These are phyloP conservation scores for Boletus rubroflammeus DNA, from an alignment of 768 basidiomycete genomes.

Conservation along the genomic window DNA sequence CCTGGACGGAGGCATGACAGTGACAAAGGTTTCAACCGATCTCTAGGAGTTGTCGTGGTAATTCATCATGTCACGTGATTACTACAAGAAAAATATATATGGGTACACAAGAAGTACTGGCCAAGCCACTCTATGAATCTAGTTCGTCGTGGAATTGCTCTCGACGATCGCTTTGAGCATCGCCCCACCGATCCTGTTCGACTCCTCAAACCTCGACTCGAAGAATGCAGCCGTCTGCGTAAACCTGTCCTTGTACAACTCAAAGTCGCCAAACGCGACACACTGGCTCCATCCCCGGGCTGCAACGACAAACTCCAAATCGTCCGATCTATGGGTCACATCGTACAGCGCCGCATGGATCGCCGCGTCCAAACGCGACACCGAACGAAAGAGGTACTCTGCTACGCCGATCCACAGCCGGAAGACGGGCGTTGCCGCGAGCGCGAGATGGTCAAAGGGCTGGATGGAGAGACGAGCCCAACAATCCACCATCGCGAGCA, in stretches of 20 bases:
- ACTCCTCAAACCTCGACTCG: conserved; percentile 83
- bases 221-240: conserved; percentile 79
- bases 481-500: conserved; percentile 98
- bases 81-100: too few species aligned
- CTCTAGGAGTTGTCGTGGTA: too few species aligned
- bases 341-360: conserved; percentile 74
- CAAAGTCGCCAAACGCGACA: conserved; percentile 88
- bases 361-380: conserved; percentile 58
- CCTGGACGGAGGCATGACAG: conserved; percentile 8
- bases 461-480: conserved; percentile 87
- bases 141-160: conserved; percentile 27
- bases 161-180: conserved; percentile 90
- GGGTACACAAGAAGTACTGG: too few species aligned
- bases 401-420: conserved; percentile 96
- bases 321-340: conserved; percentile 78
- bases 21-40: too few species aligned
- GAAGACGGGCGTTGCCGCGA: conserved; percentile 96
- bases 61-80: too few species aligned
- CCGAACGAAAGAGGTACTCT: conserved; percentile 86
- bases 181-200: conserved; percentile 71
- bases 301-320: conserved; percentile 91
- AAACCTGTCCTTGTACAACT: conserved; percentile 80
- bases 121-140: too few species aligned
- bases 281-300: conserved; percentile 96
- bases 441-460: conserved; percentile 85